Evolutionary conservation across 1,139 yeast species (phyloP), one percentile per base, ranked within the genome.

Genomic region (Nakaseomyces bracarensis): DNA sequence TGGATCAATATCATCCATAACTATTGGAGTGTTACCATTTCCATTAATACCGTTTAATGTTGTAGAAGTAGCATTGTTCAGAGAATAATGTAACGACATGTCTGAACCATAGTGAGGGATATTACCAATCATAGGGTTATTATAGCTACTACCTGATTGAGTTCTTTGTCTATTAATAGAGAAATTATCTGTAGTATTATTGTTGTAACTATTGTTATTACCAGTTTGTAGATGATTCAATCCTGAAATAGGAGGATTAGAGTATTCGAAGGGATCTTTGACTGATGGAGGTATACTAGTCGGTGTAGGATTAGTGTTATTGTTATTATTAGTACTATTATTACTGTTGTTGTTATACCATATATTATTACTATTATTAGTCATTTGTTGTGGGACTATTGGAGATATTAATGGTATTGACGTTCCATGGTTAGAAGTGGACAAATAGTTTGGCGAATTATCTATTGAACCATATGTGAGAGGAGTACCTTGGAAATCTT

Each of bases 1-100:
- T 38, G 70, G 74, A 49, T 79, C 79, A 43, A 73, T 66, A 48
- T 77, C 77, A 52, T 81, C 86, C 29, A 49, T 50, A 19, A 55
- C 48, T 65, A 65, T 42, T 70, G 65, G 36, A 66, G 48, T 13
- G n/a, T 4, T 21, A 33, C 5, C 13, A 13, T 8, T 33, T 16
- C 10, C 14, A 21, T 21, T 33, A 20, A 19, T 33, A 21, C 8
- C 7, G 11, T 16, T 30, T 11, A 19, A 13, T 4, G 31, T 28
- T 28, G 35, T 14, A 18, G n/a, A 4, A 4, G 23, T 16, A 4
- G n/a, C 26, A 21, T 20, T 33, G 19, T 20, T 33, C 18, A 33
- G 10, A 1, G 36, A 33, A 11, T 33, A 33, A n/a, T 33, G 36
- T 11, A 33, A 11, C 10, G 36, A 33, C 36, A 33, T 33, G 11